Conservation (phyloP, 441 rosid genomes). For the Pelargonium cotyledonis region DNA sequence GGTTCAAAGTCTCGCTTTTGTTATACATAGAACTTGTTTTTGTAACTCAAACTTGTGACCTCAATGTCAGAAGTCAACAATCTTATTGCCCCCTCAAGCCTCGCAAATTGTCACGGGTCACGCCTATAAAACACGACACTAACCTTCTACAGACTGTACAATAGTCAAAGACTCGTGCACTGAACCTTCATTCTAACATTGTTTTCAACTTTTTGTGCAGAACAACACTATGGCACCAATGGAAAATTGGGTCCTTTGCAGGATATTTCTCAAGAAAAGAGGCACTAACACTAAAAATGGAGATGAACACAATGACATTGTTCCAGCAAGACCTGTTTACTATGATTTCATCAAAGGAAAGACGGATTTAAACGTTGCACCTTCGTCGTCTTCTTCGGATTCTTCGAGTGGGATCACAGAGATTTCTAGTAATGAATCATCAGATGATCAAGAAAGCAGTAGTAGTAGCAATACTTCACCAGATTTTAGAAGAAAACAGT, state of each 20-base stretch:
- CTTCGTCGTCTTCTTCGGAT: neutral
- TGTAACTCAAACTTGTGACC: no score
- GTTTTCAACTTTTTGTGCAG: no score
- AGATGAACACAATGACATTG: no score
- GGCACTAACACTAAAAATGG: neutral
- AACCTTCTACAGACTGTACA: no score
- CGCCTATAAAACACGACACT: no score
- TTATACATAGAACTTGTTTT: no score
- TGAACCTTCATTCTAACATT: no score
- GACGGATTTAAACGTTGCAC: neutral
- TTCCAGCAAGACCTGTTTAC: neutral
- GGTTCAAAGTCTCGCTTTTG: no score
- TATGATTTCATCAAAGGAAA: neutral
- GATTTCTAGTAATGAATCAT: neutral
- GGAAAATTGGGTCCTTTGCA: neutral
- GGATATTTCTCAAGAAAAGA: neutral
- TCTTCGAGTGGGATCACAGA: conserved; percentile 3
- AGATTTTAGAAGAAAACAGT: neutral
- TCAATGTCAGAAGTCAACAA: no score
- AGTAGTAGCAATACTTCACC: neutral
- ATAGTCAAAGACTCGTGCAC: no score
- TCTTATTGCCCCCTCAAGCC: no score
- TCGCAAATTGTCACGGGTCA: no score
- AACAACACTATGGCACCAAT: neutral
- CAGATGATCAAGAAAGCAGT: neutral